A percentile compares a stretch with the other conserved stretches of the same genome.
These are phyloP conservation scores for Podaxis sp. DNA, from an alignment of 768 basidiomycete genomes.

Conservation along the genomic window DNA sequence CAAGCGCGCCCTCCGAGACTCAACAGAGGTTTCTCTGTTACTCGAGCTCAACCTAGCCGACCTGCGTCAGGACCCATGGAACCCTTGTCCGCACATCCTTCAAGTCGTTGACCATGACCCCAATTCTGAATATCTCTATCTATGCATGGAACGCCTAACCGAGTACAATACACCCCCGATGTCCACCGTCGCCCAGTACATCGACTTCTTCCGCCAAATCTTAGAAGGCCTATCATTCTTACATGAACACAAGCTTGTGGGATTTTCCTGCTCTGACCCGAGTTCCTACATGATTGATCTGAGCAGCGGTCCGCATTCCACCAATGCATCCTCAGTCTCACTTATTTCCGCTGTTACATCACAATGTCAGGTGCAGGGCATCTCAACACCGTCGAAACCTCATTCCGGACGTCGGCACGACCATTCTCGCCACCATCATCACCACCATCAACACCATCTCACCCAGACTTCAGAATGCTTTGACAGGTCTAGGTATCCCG, in stretches of 20 bases:
- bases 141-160: constrained; percentile 44
- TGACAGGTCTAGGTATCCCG: constrained; percentile 35
- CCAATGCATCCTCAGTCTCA: constrained; percentile 1
- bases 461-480: constrained; percentile 21
- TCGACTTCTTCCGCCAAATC: constrained; percentile 50
- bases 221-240: constrained; percentile 50
- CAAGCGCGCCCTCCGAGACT: constrained; percentile 32
- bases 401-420: background rate
- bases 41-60: constrained; percentile 43
- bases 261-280: constrained; percentile 32
- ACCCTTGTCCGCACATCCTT: constrained; percentile 46
- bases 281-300: constrained; percentile 42
- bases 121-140: constrained; percentile 29
- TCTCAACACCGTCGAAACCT: background rate
- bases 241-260: constrained; percentile 43
- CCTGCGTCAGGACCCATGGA: constrained; percentile 51
- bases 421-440: background rate
- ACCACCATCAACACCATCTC: constrained; percentile 13
- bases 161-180: constrained; percentile 46
- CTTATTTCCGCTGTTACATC: background rate
- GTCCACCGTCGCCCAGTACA: constrained; percentile 42
- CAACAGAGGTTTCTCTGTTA: constrained; percentile 38
- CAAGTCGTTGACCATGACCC: constrained; percentile 39
- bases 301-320: constrained; percentile 24
- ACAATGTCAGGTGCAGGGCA: background rate